Evolutionary conservation across 805 yeast species (phyloP).

Genomic region (Cyberlindnera americana): DNA sequence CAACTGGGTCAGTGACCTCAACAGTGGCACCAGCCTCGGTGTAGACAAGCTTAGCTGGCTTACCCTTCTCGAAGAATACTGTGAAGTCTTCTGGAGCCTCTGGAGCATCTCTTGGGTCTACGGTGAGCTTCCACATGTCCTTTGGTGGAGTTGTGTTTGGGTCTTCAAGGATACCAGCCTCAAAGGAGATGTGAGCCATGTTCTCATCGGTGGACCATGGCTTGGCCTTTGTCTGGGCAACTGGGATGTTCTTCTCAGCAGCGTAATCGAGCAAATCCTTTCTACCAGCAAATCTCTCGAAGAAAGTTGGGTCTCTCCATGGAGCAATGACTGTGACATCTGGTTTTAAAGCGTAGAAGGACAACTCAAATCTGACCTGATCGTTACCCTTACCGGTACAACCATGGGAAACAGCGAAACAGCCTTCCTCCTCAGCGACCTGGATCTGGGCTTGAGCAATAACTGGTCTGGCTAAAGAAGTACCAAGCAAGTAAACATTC

Average conservation of each 20-base stretch:
- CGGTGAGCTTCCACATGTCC: constrained; percentile 99
- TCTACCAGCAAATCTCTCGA: constrained; percentile 97
- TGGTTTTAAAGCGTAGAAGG: constrained; percentile 97
- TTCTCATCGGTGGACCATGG: constrained; percentile 99
- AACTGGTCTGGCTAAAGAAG: constrained; percentile 98
- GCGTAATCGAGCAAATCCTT: constrained; percentile 94
- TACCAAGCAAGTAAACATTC: constrained; percentile 93
- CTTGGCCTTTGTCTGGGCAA: constrained; percentile 95
- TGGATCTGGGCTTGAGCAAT: constrained; percentile 97
- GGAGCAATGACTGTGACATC: constrained; percentile 97
- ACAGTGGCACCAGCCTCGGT: constrained; percentile 52
- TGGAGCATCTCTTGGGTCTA: constrained; percentile 95
- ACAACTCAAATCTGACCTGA: constrained; percentile 96
- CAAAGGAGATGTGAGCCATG: constrained; percentile 97
- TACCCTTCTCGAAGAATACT: constrained; percentile 78
- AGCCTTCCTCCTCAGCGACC: constrained; percentile 95
- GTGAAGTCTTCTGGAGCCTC: constrained; percentile 85
- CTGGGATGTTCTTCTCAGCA: constrained; percentile 87
- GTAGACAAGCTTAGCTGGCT: constrained; percentile 77
- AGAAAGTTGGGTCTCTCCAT: constrained; percentile 97
- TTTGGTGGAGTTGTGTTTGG: constrained; percentile 99
- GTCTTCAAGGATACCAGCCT: constrained; percentile 98
- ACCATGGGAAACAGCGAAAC: constrained; percentile 98
- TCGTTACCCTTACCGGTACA: constrained; percentile 99
- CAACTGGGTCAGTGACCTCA: constrained; percentile 81